Base-by-base conservation (phyloP, 1,284 basidiomycete species). In the Austroboletus sp. region DNA sequence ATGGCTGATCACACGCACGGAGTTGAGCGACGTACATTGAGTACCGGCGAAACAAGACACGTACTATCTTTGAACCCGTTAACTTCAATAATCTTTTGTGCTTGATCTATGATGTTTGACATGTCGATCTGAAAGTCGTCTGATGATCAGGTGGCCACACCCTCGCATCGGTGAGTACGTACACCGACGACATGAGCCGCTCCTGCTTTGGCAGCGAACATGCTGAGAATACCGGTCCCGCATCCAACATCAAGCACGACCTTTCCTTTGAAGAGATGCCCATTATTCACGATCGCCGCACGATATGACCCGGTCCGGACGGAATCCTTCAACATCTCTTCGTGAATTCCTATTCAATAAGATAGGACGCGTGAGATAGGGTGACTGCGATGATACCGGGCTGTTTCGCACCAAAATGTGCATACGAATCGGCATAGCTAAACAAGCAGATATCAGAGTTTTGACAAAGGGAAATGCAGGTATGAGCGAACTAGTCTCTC, bases 31-130 rank as follows among this genome's bases (percentile, higher is more conserved):
- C 40, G 31, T 35, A 39, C 11, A 48, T 21, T 21, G 16, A 17
- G 33, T 11, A 3, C 7, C 0, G n/a, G 29, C 12, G 15, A 27
- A 35, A 25, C 21, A 34, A 33, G n/a, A 39, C 29, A 79, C 89
- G 57, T 54, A 95, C 90, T 88, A 66, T 97, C 85, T 69, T 82
- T 82, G 75, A 98, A 96, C 41, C 94, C 94, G 60, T 99, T 99
- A 13, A 90, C 89, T 58, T 93, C 85, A 54, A 98, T 82, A 57
- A 98, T 98, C 72, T 93, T 94, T 73, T 86, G 81, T 6, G 96
- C 96, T 74, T 98, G 94, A 72, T 98, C 95, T 65, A 98, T 89
- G 71, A 99, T 99, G 73, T 98, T 98, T 54, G 92, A 97, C 96
- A 98, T 98, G 72, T 99, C 96, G 67, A 99, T 95, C 89, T 91